Conservation (phyloP, 768 basidiomycete species). For the Phanerodontia chrysosporium region DNA sequence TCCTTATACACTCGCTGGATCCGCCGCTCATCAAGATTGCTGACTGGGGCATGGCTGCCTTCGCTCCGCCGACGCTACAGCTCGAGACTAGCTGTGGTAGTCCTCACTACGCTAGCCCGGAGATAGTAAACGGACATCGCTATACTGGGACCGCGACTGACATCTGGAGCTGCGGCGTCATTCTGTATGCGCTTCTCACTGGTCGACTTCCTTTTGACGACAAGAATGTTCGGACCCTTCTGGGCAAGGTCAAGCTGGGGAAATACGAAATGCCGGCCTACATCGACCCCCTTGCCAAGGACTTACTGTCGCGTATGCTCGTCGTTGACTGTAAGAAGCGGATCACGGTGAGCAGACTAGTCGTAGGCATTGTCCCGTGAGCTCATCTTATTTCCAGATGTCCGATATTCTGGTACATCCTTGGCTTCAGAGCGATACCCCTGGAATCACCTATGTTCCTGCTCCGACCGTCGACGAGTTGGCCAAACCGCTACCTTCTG, state of each 20-base stretch:
- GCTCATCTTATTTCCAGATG: conserved; percentile 48
- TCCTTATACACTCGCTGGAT: conserved; percentile 79
- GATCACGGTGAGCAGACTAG: conserved; percentile 61
- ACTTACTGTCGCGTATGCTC: conserved; percentile 84
- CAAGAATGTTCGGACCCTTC: conserved; percentile 71
- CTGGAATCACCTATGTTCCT: conserved; percentile 41
- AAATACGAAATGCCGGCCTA: conserved; percentile 79
- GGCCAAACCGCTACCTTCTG: conserved; percentile 64
- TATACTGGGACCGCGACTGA: conserved; percentile 90
- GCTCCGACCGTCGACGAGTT: conserved; percentile 42
- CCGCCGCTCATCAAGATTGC: conserved; percentile 91
- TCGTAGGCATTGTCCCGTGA: neutral
- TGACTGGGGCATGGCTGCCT: conserved; percentile 98
- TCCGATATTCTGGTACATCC: conserved; percentile 82
- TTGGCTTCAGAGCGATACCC: conserved; percentile 61
- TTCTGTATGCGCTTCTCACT: conserved; percentile 85
- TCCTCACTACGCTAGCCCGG: conserved; percentile 95
- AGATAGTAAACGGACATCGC: conserved; percentile 88
- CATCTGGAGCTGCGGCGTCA: conserved; percentile 96
- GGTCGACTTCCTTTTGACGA: conserved; percentile 94
- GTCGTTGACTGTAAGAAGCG: conserved; percentile 76
- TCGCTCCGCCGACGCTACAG: conserved; percentile 79
- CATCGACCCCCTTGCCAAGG: conserved; percentile 79
- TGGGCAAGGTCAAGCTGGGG: conserved; percentile 84
- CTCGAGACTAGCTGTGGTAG: conserved; percentile 95